Base-by-base conservation (phyloP, 2,329 filamentous ascomycete species). In the Arthrinium phaeospermum region DNA sequence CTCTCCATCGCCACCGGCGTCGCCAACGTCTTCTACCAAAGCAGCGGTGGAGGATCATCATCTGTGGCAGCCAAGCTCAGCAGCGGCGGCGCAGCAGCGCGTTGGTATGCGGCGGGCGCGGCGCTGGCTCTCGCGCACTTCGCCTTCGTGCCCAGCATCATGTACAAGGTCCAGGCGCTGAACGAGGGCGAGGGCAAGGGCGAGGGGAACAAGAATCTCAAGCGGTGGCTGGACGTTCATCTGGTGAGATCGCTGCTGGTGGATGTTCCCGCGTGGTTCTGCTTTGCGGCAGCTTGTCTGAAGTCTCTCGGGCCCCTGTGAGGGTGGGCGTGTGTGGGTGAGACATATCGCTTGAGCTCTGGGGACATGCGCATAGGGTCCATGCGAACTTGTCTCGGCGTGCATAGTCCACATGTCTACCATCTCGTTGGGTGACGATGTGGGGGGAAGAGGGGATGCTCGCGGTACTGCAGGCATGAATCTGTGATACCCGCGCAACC, bases 211-310 rank as follows among this genome's bases (percentile, higher is more conserved):
- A 72, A 75, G 69, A 70, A 74, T 14, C 75, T 80, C 44, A 73
- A 73, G 67, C 72, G 76, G 64, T 82, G 80, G 80, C 73, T 81
- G 13, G 61, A 74, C 41, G 74, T 80, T 10, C 80, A 81, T 72
- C 57, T 72, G 10, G 51, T 79, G 37, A 75, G 80, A 49, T 79
- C 78, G 8, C 70, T 77, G 13, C 1, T 78, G 12, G 75, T 76
- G 8, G 80, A 82, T 69, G 53, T 82, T n/a, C 79, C 80, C 4
- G 76, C 78, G 1, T 81, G 80, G 79, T 37, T 77, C 4, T 81
- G 78, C 72, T 81, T 81, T 68, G 71, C 75, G 6, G 61, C 81
- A 27, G 78, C 77, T 24, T 74, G 75, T 34, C 68, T 79, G 51
- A 76, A 77, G 70, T 78, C 76, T 12, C 67, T 81, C 14, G 76